Evolutionary conservation across 768 basidiomycete species (phyloP).

Genomic region (Collybia sordida): DNA sequence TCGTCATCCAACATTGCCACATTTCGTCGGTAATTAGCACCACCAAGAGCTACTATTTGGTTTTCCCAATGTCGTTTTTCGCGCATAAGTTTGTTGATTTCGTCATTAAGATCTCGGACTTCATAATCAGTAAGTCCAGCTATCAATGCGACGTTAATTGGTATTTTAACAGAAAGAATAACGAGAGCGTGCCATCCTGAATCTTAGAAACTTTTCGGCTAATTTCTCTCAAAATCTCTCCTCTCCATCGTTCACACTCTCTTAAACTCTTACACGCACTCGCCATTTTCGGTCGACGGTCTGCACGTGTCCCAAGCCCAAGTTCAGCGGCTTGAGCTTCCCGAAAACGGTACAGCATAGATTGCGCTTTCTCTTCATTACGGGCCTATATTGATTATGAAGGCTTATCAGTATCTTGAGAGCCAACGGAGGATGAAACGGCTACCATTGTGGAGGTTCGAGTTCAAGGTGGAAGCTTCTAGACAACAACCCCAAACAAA

Average conservation of each 20-base stretch:
- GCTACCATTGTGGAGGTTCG: conserved; percentile 15
- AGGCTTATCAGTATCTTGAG: not conserved
- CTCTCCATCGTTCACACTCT: conserved; percentile 95
- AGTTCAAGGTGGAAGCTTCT: conserved; percentile 10
- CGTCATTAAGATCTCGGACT: conserved; percentile 93
- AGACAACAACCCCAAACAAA: conserved; percentile 18
- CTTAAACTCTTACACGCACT: conserved; percentile 87
- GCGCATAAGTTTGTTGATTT: conserved; percentile 93
- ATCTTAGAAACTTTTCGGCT: conserved; percentile 97
- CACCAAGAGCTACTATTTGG: conserved; percentile 93
- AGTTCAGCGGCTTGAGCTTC: conserved; percentile 96
- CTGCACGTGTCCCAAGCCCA: conserved; percentile 80
- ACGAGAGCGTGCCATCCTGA: conserved; percentile 72
- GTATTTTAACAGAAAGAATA: conserved; percentile 62
- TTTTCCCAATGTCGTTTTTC: conserved; percentile 99
- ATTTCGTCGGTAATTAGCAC: conserved; percentile 93
- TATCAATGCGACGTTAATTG: conserved; percentile 27
- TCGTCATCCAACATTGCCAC: conserved; percentile 94
- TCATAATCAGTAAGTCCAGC: conserved; percentile 95
- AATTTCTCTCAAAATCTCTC: conserved; percentile 92
- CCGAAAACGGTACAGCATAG: conserved; percentile 71
- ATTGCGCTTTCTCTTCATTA: conserved; percentile 96
- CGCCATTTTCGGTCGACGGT: conserved; percentile 91
- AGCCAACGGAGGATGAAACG: not conserved
- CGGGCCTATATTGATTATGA: conserved; percentile 59